Evolutionary conservation across 2,329 filamentous ascomycete species (phyloP).

Genomic region (Fusarium hainanense): DNA sequence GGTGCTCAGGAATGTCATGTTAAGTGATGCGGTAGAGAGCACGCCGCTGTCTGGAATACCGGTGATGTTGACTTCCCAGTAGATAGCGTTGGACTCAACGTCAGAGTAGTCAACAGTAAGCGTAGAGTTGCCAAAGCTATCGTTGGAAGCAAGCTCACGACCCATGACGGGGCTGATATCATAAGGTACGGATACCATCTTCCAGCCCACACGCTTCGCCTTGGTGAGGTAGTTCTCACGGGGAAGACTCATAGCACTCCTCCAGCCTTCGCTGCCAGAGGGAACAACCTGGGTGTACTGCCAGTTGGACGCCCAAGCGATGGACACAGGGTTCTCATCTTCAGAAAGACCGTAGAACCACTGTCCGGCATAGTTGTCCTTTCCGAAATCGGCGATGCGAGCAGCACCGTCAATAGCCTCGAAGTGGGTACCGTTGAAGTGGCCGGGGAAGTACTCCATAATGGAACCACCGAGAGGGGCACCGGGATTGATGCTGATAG

Average conservation of each 20-base stretch:
- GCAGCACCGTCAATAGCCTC: constrained; percentile 45
- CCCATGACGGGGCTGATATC: constrained; percentile 61
- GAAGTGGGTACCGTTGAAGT: constrained; percentile 74
- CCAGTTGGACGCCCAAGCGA: constrained; percentile 53
- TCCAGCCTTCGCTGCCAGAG: constrained; percentile 48
- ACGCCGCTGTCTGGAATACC: constrained; percentile 42
- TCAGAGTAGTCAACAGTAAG: constrained; percentile 62
- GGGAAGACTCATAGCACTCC: constrained; percentile 52
- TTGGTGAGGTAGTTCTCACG: constrained; percentile 64
- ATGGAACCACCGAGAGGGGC: constrained; percentile 67
- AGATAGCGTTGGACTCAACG: constrained; percentile 57
- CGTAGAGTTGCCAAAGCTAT: constrained; percentile 59
- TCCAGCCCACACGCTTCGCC: constrained; percentile 61
- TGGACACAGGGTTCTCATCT: constrained; percentile 46
- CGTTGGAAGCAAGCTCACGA: constrained; percentile 55
- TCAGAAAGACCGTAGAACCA: constrained; percentile 48
- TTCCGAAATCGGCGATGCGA: constrained; percentile 50
- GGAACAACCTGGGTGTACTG: constrained; percentile 49
- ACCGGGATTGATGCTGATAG: constrained; percentile 67
- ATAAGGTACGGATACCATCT: constrained; percentile 62
- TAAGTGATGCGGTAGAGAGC: constrained; percentile 40
- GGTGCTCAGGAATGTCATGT: constrained; percentile 46
- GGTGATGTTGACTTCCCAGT: constrained; percentile 66
- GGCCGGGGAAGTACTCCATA: constrained; percentile 66
- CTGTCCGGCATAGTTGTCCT: constrained; percentile 53